Conservation (phyloP, 768 basidiomycete species). For the Kondoa subrosea region DNA sequence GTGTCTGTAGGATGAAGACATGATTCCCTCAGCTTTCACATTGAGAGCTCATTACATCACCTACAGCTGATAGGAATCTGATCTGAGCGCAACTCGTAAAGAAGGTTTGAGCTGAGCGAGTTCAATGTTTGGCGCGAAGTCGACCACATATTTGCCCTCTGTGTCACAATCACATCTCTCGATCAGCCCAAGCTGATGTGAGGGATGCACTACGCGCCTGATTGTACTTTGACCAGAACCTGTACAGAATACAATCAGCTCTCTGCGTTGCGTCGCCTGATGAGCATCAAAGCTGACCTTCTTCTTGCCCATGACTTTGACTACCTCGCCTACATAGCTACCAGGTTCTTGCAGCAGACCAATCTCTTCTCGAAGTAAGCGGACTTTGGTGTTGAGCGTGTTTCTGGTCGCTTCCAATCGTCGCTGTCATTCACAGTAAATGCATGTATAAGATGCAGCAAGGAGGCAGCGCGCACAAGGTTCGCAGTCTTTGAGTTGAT, state of each 20-base stretch:
- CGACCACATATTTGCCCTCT: constrained; percentile 98
- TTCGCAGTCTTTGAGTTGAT: constrained; percentile 97
- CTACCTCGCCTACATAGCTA: constrained; percentile 91
- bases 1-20: constrained; percentile 2
- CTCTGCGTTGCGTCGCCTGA: constrained; percentile 35
- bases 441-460: background rate
- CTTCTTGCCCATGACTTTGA: constrained; percentile 98
- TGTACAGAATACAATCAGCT: background rate
- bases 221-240: constrained; percentile 9
- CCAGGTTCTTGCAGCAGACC: constrained; percentile 87
- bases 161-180: background rate
- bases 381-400: constrained; percentile 74
- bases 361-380: constrained; percentile 69
- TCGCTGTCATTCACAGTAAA: constrained; percentile 31
- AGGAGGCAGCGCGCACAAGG: constrained; percentile 32
- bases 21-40: background rate
- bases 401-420: constrained; percentile 93
- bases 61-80: constrained; percentile 44
- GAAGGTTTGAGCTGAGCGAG: constrained; percentile 60
- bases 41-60: background rate
- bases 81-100: constrained; percentile 83
- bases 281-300: constrained; percentile 97
- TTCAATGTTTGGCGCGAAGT: constrained; percentile 75
- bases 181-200: background rate
- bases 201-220: background rate